phyloP scores from a whole-genome alignment of 1,284 basidiomycete species.

The Uromyces viciae-fabae region DNA sequence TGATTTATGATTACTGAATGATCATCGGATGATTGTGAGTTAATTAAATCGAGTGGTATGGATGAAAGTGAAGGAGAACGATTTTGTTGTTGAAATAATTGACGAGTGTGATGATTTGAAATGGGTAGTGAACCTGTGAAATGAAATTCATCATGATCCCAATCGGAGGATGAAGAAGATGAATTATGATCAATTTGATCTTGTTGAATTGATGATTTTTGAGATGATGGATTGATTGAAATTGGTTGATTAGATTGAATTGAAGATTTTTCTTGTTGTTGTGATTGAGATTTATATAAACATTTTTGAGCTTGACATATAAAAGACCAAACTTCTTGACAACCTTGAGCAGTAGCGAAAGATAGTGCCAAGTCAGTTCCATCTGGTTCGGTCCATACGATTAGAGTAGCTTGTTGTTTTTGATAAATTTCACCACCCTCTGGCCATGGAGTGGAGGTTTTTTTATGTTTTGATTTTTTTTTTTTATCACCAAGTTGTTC shows the following conservation, averaged over 20 bases:
- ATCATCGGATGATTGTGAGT: not conserved
- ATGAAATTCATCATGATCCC: slow-evolving; percentile 36
- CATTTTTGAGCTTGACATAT: slow-evolving; percentile 89
- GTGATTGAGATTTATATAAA: too few relatives aligned
- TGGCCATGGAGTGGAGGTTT: slow-evolving; percentile 27
- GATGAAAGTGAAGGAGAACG: not conserved
- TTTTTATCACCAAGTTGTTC: not conserved
- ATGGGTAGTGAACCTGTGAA: slow-evolving; percentile 11
- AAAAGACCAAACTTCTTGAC: slow-evolving; percentile 95
- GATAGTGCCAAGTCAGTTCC: slow-evolving; percentile 92
- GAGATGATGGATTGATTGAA: too few relatives aligned
- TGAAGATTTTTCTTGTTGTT: not conserved
- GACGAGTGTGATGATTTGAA: slow-evolving; percentile 33
- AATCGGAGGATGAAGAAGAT: too few relatives aligned
- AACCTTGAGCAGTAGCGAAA: slow-evolving; percentile 94
- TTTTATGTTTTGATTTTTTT: not conserved
- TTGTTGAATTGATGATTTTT: slow-evolving; percentile 11
- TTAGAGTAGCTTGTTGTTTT: slow-evolving; percentile 65
- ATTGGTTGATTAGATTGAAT: too few relatives aligned
- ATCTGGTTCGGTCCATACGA: slow-evolving; percentile 97
- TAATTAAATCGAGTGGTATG: slow-evolving; percentile 1
- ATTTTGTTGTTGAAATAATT: not conserved
- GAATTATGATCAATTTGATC: too few relatives aligned
- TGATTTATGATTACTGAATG: too few relatives aligned
- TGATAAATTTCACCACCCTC: slow-evolving; percentile 45